Conservation (phyloP, 305 asterid species). For the Fraxinus baroniana region DNA sequence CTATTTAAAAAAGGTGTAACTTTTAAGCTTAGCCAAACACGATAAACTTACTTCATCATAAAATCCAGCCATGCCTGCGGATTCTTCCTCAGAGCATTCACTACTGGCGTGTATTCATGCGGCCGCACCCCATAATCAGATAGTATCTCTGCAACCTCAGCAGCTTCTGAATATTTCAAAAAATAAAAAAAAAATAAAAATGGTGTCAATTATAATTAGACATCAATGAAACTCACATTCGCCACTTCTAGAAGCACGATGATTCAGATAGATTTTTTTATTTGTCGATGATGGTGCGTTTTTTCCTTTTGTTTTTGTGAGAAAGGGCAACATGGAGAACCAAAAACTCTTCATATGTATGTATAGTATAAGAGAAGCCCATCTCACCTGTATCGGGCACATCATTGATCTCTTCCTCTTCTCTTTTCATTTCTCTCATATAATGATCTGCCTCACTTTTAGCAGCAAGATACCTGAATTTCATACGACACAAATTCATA, state of each 20-base stretch:
- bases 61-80: constrained; percentile 97
- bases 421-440: constrained; percentile 70
- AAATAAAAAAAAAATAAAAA: neutral
- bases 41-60: constrained; percentile 78
- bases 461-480: constrained; percentile 76
- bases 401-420: constrained; percentile 71
- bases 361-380: neutral
- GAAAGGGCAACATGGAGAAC: neutral
- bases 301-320: neutral
- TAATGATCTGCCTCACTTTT: constrained; percentile 96
- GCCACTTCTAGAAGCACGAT: neutral
- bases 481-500: neutral
- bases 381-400: constrained; percentile 82
- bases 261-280: neutral
- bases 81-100: constrained; percentile 76
- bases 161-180: constrained; percentile 68
- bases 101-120: constrained; percentile 77
- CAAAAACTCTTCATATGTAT: neutral
- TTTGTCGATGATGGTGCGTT: neutral
- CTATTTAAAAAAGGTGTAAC: neutral
- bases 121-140: constrained; percentile 72
- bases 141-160: constrained; percentile 93
- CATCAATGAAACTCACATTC: neutral
- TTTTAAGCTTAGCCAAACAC: neutral
- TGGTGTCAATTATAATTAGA: neutral